Evolutionary conservation across 2,329 filamentous ascomycete species (phyloP).

Genomic region (Trichoderma sp.): DNA sequence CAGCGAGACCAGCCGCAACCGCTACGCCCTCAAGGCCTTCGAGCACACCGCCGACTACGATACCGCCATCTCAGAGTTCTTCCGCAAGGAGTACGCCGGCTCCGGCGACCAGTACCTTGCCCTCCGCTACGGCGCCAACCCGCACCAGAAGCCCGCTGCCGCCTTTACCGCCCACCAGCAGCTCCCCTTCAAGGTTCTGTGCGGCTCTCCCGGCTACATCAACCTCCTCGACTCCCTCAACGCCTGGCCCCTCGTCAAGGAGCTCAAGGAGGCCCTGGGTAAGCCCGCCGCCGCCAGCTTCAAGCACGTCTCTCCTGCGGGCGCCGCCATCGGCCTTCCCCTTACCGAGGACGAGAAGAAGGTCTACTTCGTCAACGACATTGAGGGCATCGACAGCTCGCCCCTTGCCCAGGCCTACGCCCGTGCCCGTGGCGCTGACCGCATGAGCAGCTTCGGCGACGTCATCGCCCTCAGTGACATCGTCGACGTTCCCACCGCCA

Average conservation of each 20-base stretch:
- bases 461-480: slow-evolving; percentile 90
- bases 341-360: slow-evolving; percentile 87
- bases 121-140: slow-evolving; percentile 94
- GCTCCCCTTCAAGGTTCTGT: slow-evolving; percentile 92
- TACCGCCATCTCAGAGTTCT: slow-evolving; percentile 90
- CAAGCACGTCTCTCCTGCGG: slow-evolving; percentile 98
- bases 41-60: slow-evolving; percentile 98
- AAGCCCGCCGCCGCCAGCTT: slow-evolving; percentile 94
- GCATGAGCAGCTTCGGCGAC: slow-evolving; percentile 98
- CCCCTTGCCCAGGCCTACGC: slow-evolving; percentile 92
- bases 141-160: slow-evolving; percentile 94
- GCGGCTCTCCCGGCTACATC: slow-evolving; percentile 91
- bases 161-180: slow-evolving; percentile 73
- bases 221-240: slow-evolving; percentile 96
- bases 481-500: slow-evolving; percentile 89
- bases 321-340: slow-evolving; percentile 89
- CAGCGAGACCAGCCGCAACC: slow-evolving; percentile 79
- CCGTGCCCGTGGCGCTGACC: slow-evolving; percentile 90
- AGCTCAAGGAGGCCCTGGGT: slow-evolving; percentile 85
- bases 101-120: slow-evolving; percentile 80
- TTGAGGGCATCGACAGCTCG: slow-evolving; percentile 83
- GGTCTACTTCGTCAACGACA: slow-evolving; percentile 98
- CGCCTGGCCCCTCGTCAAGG: slow-evolving; percentile 95
- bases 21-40: slow-evolving; percentile 95
- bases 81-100: slow-evolving; percentile 93